A percentile compares a stretch with the other conserved stretches of the same genome.
These are phyloP conservation scores for Oleoguttula mirabilis DNA, from an alignment of 495 filamentous ascomycete genomes.

Conservation along the genomic window DNA sequence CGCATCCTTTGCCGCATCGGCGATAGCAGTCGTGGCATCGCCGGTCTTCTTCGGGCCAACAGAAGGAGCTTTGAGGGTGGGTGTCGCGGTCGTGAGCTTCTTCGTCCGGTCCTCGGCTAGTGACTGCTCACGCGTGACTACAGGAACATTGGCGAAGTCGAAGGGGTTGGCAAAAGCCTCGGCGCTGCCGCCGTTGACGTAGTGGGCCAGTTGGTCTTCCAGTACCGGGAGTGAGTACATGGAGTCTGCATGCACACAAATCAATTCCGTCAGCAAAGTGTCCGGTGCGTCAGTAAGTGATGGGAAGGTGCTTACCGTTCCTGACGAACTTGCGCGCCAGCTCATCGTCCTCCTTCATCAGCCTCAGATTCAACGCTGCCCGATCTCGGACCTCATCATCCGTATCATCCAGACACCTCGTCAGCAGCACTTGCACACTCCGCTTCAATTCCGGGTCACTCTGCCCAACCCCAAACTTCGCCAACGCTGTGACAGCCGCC, in stretches of 20 bases:
- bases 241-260: conserved; percentile 37
- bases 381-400: conserved; percentile 97
- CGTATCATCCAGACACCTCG: conserved; percentile 86
- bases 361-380: conserved; percentile 77
- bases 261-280: background rate
- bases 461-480: conserved; percentile 95
- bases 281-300: background rate
- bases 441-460: conserved; percentile 94
- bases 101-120: conserved; percentile 94
- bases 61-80: conserved; percentile 88
- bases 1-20: conserved; percentile 59
- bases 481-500: conserved; percentile 86
- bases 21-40: conserved; percentile 49
- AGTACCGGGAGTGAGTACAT: conserved; percentile 94
- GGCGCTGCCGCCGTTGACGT: conserved; percentile 81
- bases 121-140: conserved; percentile 90
- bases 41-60: conserved; percentile 60
- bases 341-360: conserved; percentile 76
- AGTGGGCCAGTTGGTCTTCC: conserved; percentile 95
- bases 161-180: conserved; percentile 76
- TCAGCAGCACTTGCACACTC: conserved; percentile 84
- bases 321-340: conserved; percentile 75
- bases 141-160: conserved; percentile 79
- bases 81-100: conserved; percentile 83
- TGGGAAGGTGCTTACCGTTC: conserved; percentile 50